Evolutionary conservation across 2,329 filamentous ascomycete genomes (phyloP).

Genomic region (Atkinsonella hypoxylon): DNA sequence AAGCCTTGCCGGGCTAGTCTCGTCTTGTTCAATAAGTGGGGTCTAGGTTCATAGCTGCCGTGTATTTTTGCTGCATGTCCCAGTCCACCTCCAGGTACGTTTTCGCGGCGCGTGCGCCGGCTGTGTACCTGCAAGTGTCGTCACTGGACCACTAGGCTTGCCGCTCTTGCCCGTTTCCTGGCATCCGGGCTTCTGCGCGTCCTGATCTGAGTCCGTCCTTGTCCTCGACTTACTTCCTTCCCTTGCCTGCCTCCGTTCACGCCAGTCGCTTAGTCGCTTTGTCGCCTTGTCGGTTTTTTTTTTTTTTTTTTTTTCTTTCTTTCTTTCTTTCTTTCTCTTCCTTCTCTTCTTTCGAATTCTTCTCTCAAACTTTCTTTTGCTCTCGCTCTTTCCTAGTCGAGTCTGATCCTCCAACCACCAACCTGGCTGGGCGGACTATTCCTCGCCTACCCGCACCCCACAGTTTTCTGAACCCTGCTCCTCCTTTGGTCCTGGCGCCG

Average conservation of each 20-base stretch:
- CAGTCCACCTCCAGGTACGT: constrained; percentile 6
- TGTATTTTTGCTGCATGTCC: constrained; percentile 3
- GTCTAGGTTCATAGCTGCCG: constrained; percentile 1
- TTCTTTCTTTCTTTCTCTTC: too few species aligned
- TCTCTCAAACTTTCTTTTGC: background rate
- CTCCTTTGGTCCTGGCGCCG: constrained; percentile 8
- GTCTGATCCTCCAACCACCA: background rate
- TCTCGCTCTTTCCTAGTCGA: background rate
- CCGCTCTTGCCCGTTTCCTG: constrained; percentile 5
- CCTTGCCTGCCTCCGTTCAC: background rate
- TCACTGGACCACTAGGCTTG: background rate
- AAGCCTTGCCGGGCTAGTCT: background rate
- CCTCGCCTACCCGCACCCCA: constrained; percentile 7
- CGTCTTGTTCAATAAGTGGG: background rate
- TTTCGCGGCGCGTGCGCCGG: constrained; percentile 1
- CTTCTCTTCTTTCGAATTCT: background rate
- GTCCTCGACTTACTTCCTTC: background rate
- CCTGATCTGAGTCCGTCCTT: background rate
- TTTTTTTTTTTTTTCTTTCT: too few species aligned
- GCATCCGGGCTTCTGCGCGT: background rate
- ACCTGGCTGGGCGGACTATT: constrained; percentile 1
- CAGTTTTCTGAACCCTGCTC: constrained; percentile 9
- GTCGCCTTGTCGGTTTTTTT: background rate
- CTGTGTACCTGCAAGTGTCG: constrained; percentile 1
- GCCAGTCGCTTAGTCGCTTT: too few species aligned